Percentiles rank a stretch among this genome's conserved stretches.
These are phyloP conservation scores for Tricholoma saponaceum DNA, from an alignment of 768 basidiomycete genomes.

Conservation along the genomic window DNA sequence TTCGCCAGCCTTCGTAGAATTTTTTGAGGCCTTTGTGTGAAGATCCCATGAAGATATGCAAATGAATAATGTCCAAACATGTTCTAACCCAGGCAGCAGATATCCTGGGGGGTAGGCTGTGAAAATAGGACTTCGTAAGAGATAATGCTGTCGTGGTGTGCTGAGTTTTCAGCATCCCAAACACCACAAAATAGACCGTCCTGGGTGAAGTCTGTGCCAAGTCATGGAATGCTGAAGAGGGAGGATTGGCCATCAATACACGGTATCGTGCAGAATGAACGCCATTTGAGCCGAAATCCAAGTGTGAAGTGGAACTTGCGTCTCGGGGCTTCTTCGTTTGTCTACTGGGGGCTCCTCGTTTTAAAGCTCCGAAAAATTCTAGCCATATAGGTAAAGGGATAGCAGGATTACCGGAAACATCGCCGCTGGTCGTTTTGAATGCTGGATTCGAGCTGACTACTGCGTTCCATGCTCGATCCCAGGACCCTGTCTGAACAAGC, in stretches of 20 bases:
- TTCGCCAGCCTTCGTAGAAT: slow-evolving; percentile 40
- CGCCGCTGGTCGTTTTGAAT: background rate
- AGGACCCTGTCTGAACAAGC: slow-evolving; percentile 50
- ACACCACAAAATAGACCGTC: slow-evolving; percentile 41
- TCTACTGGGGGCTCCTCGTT: slow-evolving; percentile 28
- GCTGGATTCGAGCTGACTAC: slow-evolving; percentile 14
- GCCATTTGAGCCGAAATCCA: slow-evolving; percentile 1
- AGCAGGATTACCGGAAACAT: slow-evolving; percentile 5
- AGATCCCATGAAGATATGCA: slow-evolving; percentile 36
- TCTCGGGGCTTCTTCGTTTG: slow-evolving; percentile 11
- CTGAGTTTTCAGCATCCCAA: slow-evolving; percentile 39
- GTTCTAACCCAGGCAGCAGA: slow-evolving; percentile 25
- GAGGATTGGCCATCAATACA: slow-evolving; percentile 38
- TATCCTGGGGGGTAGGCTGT: slow-evolving; percentile 41
- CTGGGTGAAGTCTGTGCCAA: slow-evolving; percentile 34
- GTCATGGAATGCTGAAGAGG: slow-evolving; percentile 30
- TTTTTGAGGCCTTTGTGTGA: slow-evolving; percentile 33
- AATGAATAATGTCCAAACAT: slow-evolving; percentile 54
- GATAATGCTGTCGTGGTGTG: slow-evolving; percentile 35
- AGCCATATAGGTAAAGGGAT: slow-evolving; percentile 20
- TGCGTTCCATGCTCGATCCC: slow-evolving; percentile 55
- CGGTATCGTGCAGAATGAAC: slow-evolving; percentile 25
- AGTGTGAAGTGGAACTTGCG: background rate
- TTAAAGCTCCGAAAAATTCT: slow-evolving; percentile 47
- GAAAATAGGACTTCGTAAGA: slow-evolving; percentile 47